Conservation (phyloP, 2,329 filamentous ascomycete species). For the Aureobasidium sp. region DNA sequence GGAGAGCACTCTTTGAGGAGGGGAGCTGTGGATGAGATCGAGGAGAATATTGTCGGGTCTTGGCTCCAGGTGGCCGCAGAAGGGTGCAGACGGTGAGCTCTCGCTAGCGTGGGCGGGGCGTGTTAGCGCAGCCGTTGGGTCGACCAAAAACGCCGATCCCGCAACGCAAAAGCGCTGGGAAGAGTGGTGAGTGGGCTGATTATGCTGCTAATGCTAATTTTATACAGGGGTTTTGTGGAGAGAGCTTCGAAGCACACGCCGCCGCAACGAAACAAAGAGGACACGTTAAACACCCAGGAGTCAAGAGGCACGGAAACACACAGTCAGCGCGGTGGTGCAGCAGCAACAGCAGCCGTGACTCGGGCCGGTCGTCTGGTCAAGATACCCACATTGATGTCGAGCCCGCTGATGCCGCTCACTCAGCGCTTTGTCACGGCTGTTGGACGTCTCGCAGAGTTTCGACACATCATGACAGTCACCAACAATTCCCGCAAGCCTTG, state of each 20-base stretch:
- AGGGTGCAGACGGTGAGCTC: constrained; percentile 13
- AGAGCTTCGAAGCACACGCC: constrained; percentile 4
- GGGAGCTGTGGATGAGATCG: constrained; percentile 11
- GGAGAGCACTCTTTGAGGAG: constrained; percentile 11
- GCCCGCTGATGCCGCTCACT: background rate
- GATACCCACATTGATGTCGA: background rate
- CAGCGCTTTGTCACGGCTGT: constrained; percentile 3
- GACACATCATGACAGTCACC: background rate
- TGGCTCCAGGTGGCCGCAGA: constrained; percentile 9
- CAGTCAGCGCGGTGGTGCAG: background rate
- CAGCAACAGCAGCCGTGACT: constrained; percentile 2
- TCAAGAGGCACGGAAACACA: background rate
- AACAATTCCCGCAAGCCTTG: constrained; percentile 10
- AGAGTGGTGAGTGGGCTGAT: constrained; percentile 11
- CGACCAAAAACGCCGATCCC: constrained; percentile 11
- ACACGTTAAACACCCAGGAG: background rate
- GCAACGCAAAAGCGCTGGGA: constrained; percentile 14
- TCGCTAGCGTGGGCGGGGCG: constrained; percentile 12
- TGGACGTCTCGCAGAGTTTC: background rate
- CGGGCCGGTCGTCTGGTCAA: background rate
- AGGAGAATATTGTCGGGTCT: constrained; percentile 15
- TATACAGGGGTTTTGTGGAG: constrained; percentile 13
- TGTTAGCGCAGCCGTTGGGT: constrained; percentile 12
- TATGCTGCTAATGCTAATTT: constrained; percentile 14
- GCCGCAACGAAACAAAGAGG: constrained; percentile 1